phyloP scores from a whole-genome alignment of 306 rosid species.

The Astragalus membranaceus region DNA sequence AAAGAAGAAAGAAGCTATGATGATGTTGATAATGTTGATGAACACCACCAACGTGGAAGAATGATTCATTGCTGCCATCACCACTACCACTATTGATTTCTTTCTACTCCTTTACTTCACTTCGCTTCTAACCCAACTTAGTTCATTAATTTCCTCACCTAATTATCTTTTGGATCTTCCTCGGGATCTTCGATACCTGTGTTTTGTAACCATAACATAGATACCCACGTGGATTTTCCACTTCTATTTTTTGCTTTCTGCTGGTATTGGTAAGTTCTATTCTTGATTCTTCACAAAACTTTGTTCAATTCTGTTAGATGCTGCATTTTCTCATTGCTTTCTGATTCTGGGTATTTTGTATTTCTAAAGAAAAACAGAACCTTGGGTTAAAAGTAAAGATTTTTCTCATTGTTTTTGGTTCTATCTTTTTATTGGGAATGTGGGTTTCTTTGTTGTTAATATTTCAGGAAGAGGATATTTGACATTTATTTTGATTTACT shows the following conservation, averaged over 20 bases:
- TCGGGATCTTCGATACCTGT: constrained; percentile 31
- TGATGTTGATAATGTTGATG: constrained; percentile 3
- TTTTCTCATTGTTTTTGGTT: constrained; percentile 4
- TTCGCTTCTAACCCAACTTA: constrained; percentile 10
- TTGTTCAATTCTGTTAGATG: neutral
- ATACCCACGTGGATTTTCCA: neutral
- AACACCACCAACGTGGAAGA: constrained; percentile 13
- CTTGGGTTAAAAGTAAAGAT: neutral
- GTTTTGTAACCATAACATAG: too few species aligned
- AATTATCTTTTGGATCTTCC: constrained; percentile 44
- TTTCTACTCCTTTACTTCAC: constrained; percentile 10
- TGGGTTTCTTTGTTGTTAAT: constrained; percentile 5
- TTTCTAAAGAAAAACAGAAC: neutral
- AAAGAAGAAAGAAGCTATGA: neutral
- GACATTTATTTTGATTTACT: neutral
- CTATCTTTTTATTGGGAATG: neutral
- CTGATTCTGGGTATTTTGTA: constrained; percentile 1
- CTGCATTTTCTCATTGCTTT: constrained; percentile 3
- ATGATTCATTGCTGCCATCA: neutral
- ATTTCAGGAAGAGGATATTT: constrained; percentile 5
- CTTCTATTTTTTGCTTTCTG: neutral
- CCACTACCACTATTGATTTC: neutral
- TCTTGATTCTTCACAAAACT: neutral
- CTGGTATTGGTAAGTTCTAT: constrained; percentile 21
- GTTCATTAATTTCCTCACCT: constrained; percentile 4